A percentile compares a stretch with the other conserved stretches of the same genome.
Evolutionary conservation across 345 rosid species (phyloP).

Genomic region (Heritiera fomes): DNA sequence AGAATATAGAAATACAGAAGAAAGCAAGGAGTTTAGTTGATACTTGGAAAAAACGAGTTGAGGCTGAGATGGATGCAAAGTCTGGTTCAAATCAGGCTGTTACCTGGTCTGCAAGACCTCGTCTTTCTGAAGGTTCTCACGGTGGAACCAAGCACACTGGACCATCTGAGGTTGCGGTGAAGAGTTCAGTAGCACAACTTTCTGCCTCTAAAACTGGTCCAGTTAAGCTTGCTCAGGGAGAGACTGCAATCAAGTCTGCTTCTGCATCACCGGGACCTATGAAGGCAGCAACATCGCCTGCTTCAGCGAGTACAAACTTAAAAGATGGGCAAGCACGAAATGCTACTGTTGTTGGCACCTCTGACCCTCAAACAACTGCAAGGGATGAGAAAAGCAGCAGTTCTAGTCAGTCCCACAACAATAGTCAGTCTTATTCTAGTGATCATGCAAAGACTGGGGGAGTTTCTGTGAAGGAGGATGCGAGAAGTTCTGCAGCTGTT

Average conservation of each 20-base stretch:
- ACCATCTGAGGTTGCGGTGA: slow-evolving; percentile 60
- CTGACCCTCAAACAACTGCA: slow-evolving; percentile 43
- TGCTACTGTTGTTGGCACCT: slow-evolving; percentile 33
- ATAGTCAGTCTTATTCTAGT: slow-evolving; percentile 68
- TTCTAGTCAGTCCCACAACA: slow-evolving; percentile 83
- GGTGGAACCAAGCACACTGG: slow-evolving; percentile 54
- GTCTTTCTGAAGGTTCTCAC: slow-evolving; percentile 61
- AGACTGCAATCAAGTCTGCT: slow-evolving; percentile 47
- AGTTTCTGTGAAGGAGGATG: slow-evolving; percentile 61
- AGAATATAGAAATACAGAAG: slow-evolving; percentile 79
- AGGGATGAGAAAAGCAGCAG: slow-evolving; percentile 82
- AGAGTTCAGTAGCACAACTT: slow-evolving; percentile 56
- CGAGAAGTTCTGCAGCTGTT: slow-evolving; percentile 61
- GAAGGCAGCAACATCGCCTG: slow-evolving; percentile 54
- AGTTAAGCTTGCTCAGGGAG: slow-evolving; percentile 55
- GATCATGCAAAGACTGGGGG: slow-evolving; percentile 64
- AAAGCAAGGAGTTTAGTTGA: slow-evolving; percentile 91
- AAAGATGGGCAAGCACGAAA: slow-evolving; percentile 62
- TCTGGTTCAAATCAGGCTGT: slow-evolving; percentile 62
- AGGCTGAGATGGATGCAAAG: slow-evolving; percentile 92
- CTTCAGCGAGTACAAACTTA: slow-evolving; percentile 37
- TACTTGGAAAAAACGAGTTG: slow-evolving; percentile 95
- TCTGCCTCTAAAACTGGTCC: slow-evolving; percentile 62
- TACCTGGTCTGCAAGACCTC: slow-evolving; percentile 66
- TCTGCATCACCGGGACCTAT: slow-evolving; percentile 54